Conservation (phyloP, 2,329 filamentous ascomycete species). For the Botrytis porri region DNA sequence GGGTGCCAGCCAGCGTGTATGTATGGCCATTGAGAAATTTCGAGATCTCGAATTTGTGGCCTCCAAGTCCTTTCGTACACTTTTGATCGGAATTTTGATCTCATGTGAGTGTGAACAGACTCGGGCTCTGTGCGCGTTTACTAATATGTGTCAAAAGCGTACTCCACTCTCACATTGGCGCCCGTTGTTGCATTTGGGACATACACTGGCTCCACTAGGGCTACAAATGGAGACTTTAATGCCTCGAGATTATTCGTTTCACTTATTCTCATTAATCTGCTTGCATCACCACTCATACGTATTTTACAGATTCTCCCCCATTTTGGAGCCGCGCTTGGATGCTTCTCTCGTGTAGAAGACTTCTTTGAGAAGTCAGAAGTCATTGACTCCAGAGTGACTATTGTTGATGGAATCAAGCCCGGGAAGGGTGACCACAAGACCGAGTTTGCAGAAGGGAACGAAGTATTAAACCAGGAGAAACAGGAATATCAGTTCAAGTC, state of each 20-base stretch:
- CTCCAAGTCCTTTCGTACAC: neutral
- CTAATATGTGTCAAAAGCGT: neutral
- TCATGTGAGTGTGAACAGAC: neutral
- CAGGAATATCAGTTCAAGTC: neutral
- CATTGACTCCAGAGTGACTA: neutral
- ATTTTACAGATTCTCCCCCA: neutral
- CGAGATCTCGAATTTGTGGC: neutral
- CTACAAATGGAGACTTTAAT: neutral
- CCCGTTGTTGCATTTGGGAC: neutral
- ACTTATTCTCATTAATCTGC: neutral
- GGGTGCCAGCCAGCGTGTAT: constrained; percentile 34
- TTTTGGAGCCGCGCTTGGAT: neutral
- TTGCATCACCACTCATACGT: neutral
- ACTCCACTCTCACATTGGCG: neutral
- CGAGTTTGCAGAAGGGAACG: neutral
- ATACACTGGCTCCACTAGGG: neutral
- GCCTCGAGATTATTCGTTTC: neutral
- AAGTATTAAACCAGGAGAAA: neutral
- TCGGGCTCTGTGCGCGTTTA: neutral
- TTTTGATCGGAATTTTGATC: neutral
- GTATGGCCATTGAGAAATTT: constrained; percentile 21
- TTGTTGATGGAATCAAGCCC: neutral
- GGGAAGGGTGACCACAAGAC: neutral
- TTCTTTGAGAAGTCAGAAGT: neutral
- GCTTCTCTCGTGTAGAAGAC: neutral